phyloP scores from a whole-genome alignment of 441 rosid genomes.

The Croton setiger region DNA sequence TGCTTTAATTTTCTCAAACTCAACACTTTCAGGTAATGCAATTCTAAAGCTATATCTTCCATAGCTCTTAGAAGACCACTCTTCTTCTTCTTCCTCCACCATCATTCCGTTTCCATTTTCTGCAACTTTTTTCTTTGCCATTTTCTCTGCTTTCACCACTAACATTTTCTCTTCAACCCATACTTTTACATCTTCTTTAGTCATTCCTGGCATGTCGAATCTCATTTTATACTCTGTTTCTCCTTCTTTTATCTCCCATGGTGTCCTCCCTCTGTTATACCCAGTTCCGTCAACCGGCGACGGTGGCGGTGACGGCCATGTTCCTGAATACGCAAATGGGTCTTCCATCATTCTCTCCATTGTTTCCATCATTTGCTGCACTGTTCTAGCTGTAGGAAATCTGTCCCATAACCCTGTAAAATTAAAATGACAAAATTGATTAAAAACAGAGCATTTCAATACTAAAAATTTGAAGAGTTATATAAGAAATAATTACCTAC shows the following conservation, averaged over 20 bases:
- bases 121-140: conserved; percentile 14
- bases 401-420: conserved; percentile 54
- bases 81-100: conserved; percentile 33
- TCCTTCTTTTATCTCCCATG: conserved; percentile 64
- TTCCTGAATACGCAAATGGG: conserved; percentile 31
- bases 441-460: no score
- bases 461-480: neutral
- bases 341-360: conserved; percentile 61
- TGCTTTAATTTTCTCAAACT: conserved; percentile 59
- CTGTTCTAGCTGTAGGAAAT: conserved; percentile 58
- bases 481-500: conserved; percentile 25
- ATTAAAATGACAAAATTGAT: neutral
- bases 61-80: conserved; percentile 57
- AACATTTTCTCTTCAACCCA: conserved; percentile 62
- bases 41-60: conserved; percentile 52
- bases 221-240: conserved; percentile 51
- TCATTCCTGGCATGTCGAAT: conserved; percentile 76
- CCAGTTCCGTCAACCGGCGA: conserved; percentile 13
- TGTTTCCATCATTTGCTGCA: conserved; percentile 64
- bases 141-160: conserved; percentile 54
- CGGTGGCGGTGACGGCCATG: conserved; percentile 21
- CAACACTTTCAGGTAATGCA: conserved; percentile 55
- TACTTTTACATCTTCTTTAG: conserved; percentile 52
- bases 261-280: conserved; percentile 48
- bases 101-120: neutral